Evolutionary conservation across 2,329 filamentous ascomycete species (phyloP).

Genomic region (Fusarium penzigii): DNA sequence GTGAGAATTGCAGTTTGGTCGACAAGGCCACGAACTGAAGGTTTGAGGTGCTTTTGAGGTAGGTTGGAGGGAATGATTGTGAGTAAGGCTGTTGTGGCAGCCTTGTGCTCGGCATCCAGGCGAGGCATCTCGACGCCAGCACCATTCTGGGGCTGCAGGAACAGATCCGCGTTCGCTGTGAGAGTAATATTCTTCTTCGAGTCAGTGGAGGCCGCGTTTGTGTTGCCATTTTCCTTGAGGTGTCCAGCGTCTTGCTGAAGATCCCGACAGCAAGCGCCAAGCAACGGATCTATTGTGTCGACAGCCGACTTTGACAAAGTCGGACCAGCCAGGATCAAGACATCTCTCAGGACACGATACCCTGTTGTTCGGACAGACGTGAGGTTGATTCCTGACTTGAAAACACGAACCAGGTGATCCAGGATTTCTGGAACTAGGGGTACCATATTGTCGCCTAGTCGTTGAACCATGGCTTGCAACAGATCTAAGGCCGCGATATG

Average conservation of each 20-base stretch:
- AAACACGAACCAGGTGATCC: conserved; percentile 72
- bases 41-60: conserved; percentile 67
- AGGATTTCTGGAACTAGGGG: conserved; percentile 65
- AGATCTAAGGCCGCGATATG: conserved; percentile 71
- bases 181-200: conserved; percentile 41
- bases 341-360: conserved; percentile 59
- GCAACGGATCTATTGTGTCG: conserved; percentile 60
- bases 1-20: conserved; percentile 80
- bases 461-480: conserved; percentile 55
- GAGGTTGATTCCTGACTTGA: conserved; percentile 57
- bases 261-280: conserved; percentile 74
- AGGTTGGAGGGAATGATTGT: conserved; percentile 62
- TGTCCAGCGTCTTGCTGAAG: conserved; percentile 58
- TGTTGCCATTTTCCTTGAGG: conserved; percentile 42
- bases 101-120: conserved; percentile 48
- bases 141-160: conserved; percentile 51
- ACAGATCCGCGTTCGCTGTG: conserved; percentile 70
- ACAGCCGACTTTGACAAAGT: conserved; percentile 67
- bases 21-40: conserved; percentile 70
- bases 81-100: conserved; percentile 64
- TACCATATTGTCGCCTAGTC: conserved; percentile 58
- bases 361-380: conserved; percentile 57
- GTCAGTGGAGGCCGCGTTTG: conserved; percentile 30
- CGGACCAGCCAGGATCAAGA: conserved; percentile 65
- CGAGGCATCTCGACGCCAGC: conserved; percentile 33